Evolutionary conservation across 306 rosid genomes (phyloP).

Genomic region (Acmispon strigosus): DNA sequence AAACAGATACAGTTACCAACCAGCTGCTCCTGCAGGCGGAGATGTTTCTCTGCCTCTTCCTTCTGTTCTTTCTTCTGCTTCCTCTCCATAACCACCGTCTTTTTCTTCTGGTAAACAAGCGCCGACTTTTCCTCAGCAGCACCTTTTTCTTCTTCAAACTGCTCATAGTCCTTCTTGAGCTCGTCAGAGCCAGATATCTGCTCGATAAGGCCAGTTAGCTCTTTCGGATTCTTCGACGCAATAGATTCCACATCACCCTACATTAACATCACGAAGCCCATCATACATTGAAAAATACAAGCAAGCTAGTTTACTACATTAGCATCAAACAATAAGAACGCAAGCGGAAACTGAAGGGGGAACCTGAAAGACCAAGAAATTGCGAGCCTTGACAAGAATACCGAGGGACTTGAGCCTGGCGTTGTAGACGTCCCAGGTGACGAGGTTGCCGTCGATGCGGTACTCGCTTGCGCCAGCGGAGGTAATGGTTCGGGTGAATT

Average conservation of each 20-base stretch:
- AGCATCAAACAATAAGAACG: not conserved
- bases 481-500: conserved; percentile 72
- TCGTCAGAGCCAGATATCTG: conserved; percentile 98
- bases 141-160: conserved; percentile 77
- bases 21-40: conserved; percentile 69
- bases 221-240: conserved; percentile 95
- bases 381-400: conserved; percentile 95
- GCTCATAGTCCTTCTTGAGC: conserved; percentile 77
- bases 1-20: conserved; percentile 53
- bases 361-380: conserved; percentile 98
- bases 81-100: conserved; percentile 82
- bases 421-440: conserved; percentile 72
- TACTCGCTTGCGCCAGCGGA: conserved; percentile 84
- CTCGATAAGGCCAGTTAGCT: conserved; percentile 83
- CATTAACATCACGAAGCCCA: conserved; percentile 1
- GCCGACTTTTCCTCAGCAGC: conserved; percentile 91
- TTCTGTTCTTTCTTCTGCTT: conserved; percentile 97
- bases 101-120: conserved; percentile 77
- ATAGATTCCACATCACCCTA: conserved; percentile 99
- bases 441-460: conserved; percentile 61
- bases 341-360: no score
- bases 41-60: conserved; percentile 92
- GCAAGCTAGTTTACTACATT: not conserved
- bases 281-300: not conserved
- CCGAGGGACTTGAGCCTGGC: conserved; percentile 74